Percentiles rank a stretch among this genome's conserved stretches.
Conservation (phyloP, 805 yeast species). For the Saccharomycopsis selenospora region DNA sequence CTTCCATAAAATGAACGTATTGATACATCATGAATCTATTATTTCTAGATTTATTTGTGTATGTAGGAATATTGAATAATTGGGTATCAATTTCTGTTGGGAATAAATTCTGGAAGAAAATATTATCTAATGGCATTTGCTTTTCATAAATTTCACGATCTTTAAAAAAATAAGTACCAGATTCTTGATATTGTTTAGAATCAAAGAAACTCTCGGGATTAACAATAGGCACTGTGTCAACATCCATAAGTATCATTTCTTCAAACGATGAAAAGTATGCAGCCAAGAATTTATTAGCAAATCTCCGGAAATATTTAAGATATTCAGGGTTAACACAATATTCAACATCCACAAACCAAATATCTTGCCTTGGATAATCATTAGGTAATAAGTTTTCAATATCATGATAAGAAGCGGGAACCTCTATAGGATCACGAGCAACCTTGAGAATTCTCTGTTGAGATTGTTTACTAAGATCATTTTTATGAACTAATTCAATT, state of each 20-base stretch:
- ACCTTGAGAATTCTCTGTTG: slow-evolving; percentile 30
- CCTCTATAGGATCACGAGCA: slow-evolving; percentile 36
- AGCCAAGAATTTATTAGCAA: slow-evolving; percentile 42
- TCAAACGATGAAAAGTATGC: slow-evolving; percentile 41
- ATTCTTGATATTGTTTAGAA: slow-evolving; percentile 27
- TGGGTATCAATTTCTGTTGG: slow-evolving; percentile 35
- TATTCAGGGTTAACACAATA: slow-evolving; percentile 22
- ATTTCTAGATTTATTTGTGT: slow-evolving; percentile 30
- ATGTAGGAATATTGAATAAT: slow-evolving; percentile 32
- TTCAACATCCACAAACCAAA: slow-evolving; percentile 35
- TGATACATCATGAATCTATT: slow-evolving; percentile 38
- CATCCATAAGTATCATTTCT: slow-evolving; percentile 43
- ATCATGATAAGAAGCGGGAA: slow-evolving; percentile 6
- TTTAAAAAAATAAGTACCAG: slow-evolving; percentile 38
- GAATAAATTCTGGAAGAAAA: slow-evolving; percentile 37
- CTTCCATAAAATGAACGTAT: slow-evolving; percentile 39
- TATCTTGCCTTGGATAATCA: slow-evolving; percentile 28
- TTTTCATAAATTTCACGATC: slow-evolving; percentile 36
- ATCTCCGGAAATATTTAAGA: slow-evolving; percentile 29
- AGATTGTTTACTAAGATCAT: slow-evolving; percentile 29
- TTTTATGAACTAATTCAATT: slow-evolving; percentile 34
- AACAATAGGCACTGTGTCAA: slow-evolving; percentile 41
- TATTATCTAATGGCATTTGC: slow-evolving; percentile 23
- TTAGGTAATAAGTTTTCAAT: neutral
- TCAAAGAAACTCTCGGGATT: slow-evolving; percentile 33